Evolutionary conservation across 306 rosid genomes (phyloP), one percentile per base, ranked within the genome.

Genomic region (Lablab purpureus): DNA sequence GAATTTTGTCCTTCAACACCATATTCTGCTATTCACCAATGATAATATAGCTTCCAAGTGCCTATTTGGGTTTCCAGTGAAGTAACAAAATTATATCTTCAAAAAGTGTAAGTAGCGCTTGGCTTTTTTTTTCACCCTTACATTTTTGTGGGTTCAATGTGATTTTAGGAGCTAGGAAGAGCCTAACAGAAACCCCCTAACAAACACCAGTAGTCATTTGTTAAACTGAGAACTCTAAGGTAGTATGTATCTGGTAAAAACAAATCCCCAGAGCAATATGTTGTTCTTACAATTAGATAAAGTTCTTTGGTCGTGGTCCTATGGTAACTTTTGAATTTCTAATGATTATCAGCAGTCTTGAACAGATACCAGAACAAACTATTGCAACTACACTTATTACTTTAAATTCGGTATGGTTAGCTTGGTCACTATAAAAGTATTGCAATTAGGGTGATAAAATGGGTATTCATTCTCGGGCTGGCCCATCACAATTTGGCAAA

Each of bases 21-120:
- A 37, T 37, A 37, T 37, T 37, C 43, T 37, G 43, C 43, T 2
- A 8, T 28, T 28, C 32, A 28, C 32, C 32, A 8, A 7, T 34
- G 40, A 34, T 34, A 34, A 34, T 0, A 34, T 34, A 7, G 43
- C 43, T 37, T 19, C 22, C 5, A 22, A 54, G 64, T 82, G 74
- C 68, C 47, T 63, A 41, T 64, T 73, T 63, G 59, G 74, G 49
- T 64, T 25, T 71, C 74, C 2, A 40, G 28, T 64, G 40, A 64
- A 80, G 65, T 46, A 62, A 22, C 28, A 25, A 79, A 59, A 34
- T 52, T 66, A 73, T 66, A 17, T 52, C 22, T 55, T 67, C 4
- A 66, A 55, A 54, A 43, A 54, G 60, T 18, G 25, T 59, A 36
- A 50, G 50, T 54, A 71, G 28, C 62, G 70, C 70, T 15, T 77